Base-by-base conservation (phyloP, 192 early-diverging fungal genomes). In the Rhizophlyctis rosea region DNA sequence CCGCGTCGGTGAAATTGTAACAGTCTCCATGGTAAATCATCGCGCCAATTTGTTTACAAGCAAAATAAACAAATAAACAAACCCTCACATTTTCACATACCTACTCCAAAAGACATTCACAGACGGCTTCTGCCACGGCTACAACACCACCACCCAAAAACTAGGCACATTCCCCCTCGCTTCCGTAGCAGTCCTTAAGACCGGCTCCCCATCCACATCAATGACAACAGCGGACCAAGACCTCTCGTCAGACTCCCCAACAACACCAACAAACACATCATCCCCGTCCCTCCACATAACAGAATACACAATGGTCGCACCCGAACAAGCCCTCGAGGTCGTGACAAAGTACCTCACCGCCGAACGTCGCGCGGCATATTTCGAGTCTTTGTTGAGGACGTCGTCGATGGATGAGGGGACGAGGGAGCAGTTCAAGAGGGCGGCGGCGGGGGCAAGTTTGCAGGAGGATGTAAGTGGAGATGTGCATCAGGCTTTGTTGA, bases 221-320 rank as follows among this genome's bases (percentile, higher is more conserved):
- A 7, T 44, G 9, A 44, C 39, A 13, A 44, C 39, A 7, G 39
- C 39, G 7, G 39, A 44, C 7, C 9, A 7, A 13, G 39, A 44
- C 18, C 39, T 44, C 39, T 18, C 7, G 39, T n/a, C n/a, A n/a
- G n/a, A n/a, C n/a, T 7, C 9, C 18, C 39, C 88, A 25, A 94
- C 39, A 44, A 13, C 39, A 44, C 39, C 39, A 13, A 7, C 88
- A 25, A 94, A 7, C 7, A 13, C 39, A 44, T 18, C 39, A 13
- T 44, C 39, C 18, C 9, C 9, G 18, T 7, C 7, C 18, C 39
- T 18, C 18, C 39, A 44, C 39, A 7, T 18, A 44, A 44, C 23
- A 5, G 11, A 52, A 27, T 57, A 32, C 55, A 34, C 55, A n/a
- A 57, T 61, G 54, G 54, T 61, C 50, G 47, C 59, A 13, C 59